phyloP scores from a whole-genome alignment of 1,284 basidiomycete species.

The Anthracocystis walkeri region DNA sequence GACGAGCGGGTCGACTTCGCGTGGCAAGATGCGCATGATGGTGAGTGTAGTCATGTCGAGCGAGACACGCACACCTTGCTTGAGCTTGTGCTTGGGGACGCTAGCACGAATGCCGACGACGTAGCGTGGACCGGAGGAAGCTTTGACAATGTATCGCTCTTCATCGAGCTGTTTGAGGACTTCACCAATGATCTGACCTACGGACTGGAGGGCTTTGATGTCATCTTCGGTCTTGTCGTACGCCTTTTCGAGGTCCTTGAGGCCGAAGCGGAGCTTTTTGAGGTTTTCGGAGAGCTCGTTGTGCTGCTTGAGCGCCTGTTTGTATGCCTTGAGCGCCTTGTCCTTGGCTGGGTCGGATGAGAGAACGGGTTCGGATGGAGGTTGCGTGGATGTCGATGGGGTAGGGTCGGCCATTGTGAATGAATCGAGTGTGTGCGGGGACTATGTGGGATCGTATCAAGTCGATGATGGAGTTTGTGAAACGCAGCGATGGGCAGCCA shows the following conservation, averaged over 20 bases:
- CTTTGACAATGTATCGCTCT: conserved; percentile 99
- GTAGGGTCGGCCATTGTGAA: conserved; percentile 53
- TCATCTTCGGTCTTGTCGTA: conserved; percentile 98
- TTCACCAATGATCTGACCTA: conserved; percentile 99
- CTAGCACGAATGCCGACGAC: conserved; percentile 98
- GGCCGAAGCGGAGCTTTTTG: conserved; percentile 64
- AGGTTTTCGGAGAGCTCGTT: conserved; percentile 71
- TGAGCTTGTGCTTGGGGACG: conserved; percentile 90
- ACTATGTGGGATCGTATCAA: background rate
- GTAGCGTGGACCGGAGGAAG: conserved; percentile 96
- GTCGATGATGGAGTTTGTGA: background rate
- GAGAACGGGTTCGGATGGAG: conserved; percentile 42
- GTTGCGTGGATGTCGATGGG: conserved; percentile 44
- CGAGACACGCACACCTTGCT: conserved; percentile 92
- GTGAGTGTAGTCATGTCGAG: conserved; percentile 99
- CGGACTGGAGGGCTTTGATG: conserved; percentile 98
- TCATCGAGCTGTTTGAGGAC: conserved; percentile 99
- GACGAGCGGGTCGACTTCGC: conserved; percentile 97
- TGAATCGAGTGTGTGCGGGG: too few relatives aligned
- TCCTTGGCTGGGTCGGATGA: conserved; percentile 54
- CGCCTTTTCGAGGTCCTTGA: conserved; percentile 85
- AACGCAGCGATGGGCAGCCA: background rate
- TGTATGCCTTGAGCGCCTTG: conserved; percentile 67
- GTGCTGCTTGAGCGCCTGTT: conserved; percentile 70
- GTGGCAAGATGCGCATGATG: conserved; percentile 93